These are phyloP conservation scores for Fusarium piperis DNA, from an alignment of 2,329 filamentous ascomycete species.

Conservation along the genomic window DNA sequence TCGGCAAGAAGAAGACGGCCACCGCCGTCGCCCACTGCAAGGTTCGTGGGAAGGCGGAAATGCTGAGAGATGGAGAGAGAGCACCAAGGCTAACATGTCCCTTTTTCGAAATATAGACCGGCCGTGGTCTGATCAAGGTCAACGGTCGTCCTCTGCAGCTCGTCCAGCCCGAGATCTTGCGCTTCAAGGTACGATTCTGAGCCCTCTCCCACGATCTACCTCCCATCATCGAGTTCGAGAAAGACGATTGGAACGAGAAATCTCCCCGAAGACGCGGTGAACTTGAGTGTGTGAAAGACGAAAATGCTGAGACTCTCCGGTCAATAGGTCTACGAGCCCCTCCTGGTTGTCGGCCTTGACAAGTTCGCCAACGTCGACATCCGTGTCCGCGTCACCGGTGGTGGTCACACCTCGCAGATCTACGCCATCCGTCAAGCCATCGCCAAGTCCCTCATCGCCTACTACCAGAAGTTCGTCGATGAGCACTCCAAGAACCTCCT, in stretches of 20 bases:
- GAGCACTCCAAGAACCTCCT: constrained; percentile 99
- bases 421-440: constrained; percentile 99
- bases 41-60: constrained; percentile 61
- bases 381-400: constrained; percentile 93
- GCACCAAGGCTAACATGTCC: constrained; percentile 43
- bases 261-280: neutral
- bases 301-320: constrained; percentile 32
- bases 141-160: constrained; percentile 96
- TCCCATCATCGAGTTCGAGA: constrained; percentile 15
- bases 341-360: constrained; percentile 96
- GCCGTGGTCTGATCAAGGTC: constrained; percentile 90
- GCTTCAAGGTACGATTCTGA: constrained; percentile 82
- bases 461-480: constrained; percentile 99
- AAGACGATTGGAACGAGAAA: constrained; percentile 5
- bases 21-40: constrained; percentile 93
- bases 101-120: constrained; percentile 47
- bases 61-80: neutral
- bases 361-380: constrained; percentile 98
- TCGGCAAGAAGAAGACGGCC: constrained; percentile 98
- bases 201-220: neutral
- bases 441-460: constrained; percentile 79
- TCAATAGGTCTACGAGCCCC: constrained; percentile 90
- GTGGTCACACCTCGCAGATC: constrained; percentile 97
- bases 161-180: constrained; percentile 94
- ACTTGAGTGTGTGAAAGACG: neutral